Evolutionary conservation across 1,284 basidiomycete genomes (phyloP).

Genomic region (Sporisorium reilianum): DNA sequence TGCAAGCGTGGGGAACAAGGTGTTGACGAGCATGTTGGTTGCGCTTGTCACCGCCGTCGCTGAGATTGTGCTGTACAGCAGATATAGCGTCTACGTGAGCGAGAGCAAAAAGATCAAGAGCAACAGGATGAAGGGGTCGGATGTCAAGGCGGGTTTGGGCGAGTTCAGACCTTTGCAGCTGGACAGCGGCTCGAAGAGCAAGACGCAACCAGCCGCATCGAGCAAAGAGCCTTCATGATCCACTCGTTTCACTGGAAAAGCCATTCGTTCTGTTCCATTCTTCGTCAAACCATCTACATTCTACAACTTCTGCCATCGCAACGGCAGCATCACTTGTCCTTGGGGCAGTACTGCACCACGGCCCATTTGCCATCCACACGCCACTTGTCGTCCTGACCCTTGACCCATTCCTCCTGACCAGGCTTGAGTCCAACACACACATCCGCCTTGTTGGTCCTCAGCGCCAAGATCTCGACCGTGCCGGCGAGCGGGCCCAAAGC

Average conservation of each 20-base stretch:
- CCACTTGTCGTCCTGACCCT: conserved; percentile 59
- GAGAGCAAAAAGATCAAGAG: conserved; percentile 28
- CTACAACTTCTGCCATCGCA: too few species aligned
- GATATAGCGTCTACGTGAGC: conserved; percentile 35
- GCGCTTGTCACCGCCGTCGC: conserved; percentile 37
- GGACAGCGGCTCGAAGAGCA: background rate
- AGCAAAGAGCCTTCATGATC: conserved; percentile 22
- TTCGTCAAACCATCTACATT: background rate
- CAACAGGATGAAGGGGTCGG: conserved; percentile 33
- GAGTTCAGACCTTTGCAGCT: conserved; percentile 35
- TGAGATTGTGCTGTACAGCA: conserved; percentile 42
- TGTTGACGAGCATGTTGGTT: conserved; percentile 29
- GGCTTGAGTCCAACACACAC: conserved; percentile 63
- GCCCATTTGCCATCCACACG: conserved; percentile 64
- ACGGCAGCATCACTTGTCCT: conserved; percentile 24
- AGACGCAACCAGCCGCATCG: background rate
- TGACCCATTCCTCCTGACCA: conserved; percentile 52
- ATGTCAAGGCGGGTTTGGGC: conserved; percentile 4
- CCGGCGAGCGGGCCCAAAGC: conserved; percentile 82
- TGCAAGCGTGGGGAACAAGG: conserved; percentile 21
- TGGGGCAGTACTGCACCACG: conserved; percentile 52
- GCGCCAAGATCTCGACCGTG: conserved; percentile 81
- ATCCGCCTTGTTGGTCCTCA: conserved; percentile 96
- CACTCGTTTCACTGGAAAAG: background rate
- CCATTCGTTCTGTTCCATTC: background rate